Base-by-base conservation (phyloP, 148 eudicot species). In the Oxyria digyna region DNA sequence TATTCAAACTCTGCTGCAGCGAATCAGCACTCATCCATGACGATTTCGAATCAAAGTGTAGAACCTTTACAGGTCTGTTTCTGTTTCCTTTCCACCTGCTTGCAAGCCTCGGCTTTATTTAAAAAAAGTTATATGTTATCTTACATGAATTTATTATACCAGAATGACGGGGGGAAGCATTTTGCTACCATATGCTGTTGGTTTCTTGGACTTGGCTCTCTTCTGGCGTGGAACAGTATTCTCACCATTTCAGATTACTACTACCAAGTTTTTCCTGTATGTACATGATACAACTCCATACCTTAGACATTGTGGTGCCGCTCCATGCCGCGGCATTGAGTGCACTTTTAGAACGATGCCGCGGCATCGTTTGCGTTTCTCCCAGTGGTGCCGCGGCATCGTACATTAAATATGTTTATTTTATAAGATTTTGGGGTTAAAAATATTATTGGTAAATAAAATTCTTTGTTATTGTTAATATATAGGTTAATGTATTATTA, bases 221-320 rank as follows among this genome's bases (percentile, higher is more conserved):
- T 70, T 35, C 29, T 70, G 27, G 46, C 73, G 11, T 70, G 73
- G 73, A 54, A 70, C 67, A 52, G 73, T 15, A 57, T 57, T 10
- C 43, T 70, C 46, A 55, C 73, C 50, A 70, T 70, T 27, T n/a
- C 45, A 10, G 73, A 70, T 57, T 70, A 70, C 15, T 70, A 70
- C 48, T 57, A 52, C 33, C 66, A 70, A 55, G 67, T 70, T 57
- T 70, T 70, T 42, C 73, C 73, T 8, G 73, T 70, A 52, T 52
- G 62, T 54, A 49, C 48, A 1, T 42, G 14, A 12, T 10, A 12
- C 45, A 42, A 18, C 32, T 67, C 3, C n/a, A n/a, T n/a, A n/a
- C n/a, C n/a, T n/a, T n/a, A n/a, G n/a, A n/a, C n/a, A n/a, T n/a
- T n/a, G n/a, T n/a, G n/a, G n/a, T n/a, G n/a, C n/a, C n/a, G n/a